Base-by-base conservation (phyloP, 2,329 filamentous ascomycete genomes). In the Gnomoniopsis smithogilvyi region DNA sequence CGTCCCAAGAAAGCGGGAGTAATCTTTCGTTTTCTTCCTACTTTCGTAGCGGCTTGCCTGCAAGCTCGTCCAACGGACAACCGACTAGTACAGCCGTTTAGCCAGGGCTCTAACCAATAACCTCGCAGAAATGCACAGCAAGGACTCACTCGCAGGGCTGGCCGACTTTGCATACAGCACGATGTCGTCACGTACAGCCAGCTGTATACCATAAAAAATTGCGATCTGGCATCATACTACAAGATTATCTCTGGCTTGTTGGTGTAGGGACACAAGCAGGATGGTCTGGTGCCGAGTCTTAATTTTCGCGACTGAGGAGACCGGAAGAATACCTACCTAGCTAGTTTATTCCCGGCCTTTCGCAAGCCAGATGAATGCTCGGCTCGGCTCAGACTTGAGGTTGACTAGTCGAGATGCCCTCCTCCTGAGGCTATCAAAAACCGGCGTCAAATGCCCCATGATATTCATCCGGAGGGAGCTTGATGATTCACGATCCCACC, bases 141-240 rank as follows among this genome's bases (percentile, higher is more conserved):
- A 46, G 38, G 51, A 46, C 26, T 30, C 24, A 48, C 26, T 30
- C 26, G 8, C 57, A 55, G 34, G 57, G 47, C 57, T 59, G 51
- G 24, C 36, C 34, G 22, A 34, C 14, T n/a, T 48, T 51, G 26
- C 38, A 21, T 36, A 41, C 45, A 41, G 34, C 41, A 55, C 51
- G 51, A 46, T 46, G 55, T 47, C 57, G 54, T 55, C 57, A 47
- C 47, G 47, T 46, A 55, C 46, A 30, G 34, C 26, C 30, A 36
- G 46, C 51, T 26, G 24, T 52, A 49, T 33, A 33, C 26, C 26
- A 30, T 30, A 30, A 30, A 4, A 8, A 30, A 8, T 30, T 30
- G 26, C 4, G 8, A 30, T 30, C 26, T 30, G 26, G 26, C 26
- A 30, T 30, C 26, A n/a, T 41, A 4, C 12, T 41, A 4, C 36